A percentile compares a stretch with the other conserved stretches of the same genome.
Evolutionary conservation across 345 rosid genomes (phyloP).

Genomic region (Pseudoturritis turrita): DNA sequence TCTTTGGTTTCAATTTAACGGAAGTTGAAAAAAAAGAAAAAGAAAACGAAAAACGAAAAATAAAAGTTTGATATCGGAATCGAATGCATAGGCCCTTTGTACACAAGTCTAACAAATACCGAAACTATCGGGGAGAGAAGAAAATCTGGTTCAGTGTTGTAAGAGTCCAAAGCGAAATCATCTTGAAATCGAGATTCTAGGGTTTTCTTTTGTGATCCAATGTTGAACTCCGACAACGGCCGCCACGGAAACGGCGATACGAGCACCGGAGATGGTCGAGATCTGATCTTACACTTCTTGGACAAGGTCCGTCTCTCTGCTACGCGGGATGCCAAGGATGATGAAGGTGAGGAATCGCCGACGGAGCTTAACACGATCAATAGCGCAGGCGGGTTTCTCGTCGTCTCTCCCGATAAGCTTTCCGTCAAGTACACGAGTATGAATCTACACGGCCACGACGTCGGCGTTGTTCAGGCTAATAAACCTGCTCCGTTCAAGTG

Average conservation of each 20-base stretch:
- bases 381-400: constrained; percentile 78
- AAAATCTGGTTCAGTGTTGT: no score
- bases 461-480: constrained; percentile 83
- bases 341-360: constrained; percentile 64
- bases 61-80: no score
- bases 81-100: no score
- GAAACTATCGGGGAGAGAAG: no score
- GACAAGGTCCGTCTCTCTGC: constrained; percentile 38
- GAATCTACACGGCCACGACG: constrained; percentile 74
- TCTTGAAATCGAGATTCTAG: no score
- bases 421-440: constrained; percentile 63
- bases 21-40: no score
- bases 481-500: constrained; percentile 75
- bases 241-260: constrained; percentile 18
- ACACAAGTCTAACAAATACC: no score
- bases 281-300: constrained; percentile 55
- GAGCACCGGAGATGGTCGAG: constrained; percentile 15
- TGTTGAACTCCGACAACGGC: constrained; percentile 23
- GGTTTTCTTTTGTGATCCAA: neutral
- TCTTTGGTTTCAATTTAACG: no score
- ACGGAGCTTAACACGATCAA: constrained; percentile 85
- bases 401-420: constrained; percentile 77
- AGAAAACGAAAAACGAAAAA: no score
- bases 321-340: constrained; percentile 33
- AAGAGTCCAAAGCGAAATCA: no score